phyloP scores from a whole-genome alignment of 2,329 filamentous ascomycete genomes.

The Colletotrichum musicola region DNA sequence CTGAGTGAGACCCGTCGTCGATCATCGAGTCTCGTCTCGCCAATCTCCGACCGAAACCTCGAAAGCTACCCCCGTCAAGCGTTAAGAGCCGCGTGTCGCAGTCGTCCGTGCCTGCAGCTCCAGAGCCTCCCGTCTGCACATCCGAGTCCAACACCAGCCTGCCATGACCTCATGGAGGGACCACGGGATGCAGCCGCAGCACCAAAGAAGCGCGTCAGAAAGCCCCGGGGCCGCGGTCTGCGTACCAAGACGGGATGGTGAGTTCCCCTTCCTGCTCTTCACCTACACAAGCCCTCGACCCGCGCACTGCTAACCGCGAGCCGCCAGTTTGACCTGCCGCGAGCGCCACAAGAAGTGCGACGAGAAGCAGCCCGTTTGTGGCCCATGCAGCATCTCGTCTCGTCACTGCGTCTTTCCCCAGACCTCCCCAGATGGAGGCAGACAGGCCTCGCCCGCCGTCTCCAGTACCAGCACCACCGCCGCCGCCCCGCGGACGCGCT shows the following conservation, averaged over 20 bases:
- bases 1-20: constrained; percentile 14
- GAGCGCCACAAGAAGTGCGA: constrained; percentile 64
- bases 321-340: constrained; percentile 56
- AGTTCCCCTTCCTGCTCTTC: constrained; percentile 29
- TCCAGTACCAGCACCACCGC: not conserved
- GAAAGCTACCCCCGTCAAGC: not conserved
- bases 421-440: constrained; percentile 5
- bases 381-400: constrained; percentile 42
- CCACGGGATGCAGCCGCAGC: constrained; percentile 23
- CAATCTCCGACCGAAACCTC: not conserved
- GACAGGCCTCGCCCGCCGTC: constrained; percentile 9
- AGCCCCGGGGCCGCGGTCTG: constrained; percentile 56
- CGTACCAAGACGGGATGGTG: constrained; percentile 58
- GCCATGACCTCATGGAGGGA: constrained; percentile 34
- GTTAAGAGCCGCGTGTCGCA: constrained; percentile 31
- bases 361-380: constrained; percentile 51
- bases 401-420: constrained; percentile 42
- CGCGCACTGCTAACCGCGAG: constrained; percentile 1
- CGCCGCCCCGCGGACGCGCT: not conserved
- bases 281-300: constrained; percentile 2
- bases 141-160: constrained; percentile 11
- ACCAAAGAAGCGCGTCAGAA: constrained; percentile 44
- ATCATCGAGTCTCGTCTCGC: constrained; percentile 12
- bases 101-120: not conserved
- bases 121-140: not conserved